Conservation (phyloP, 257 asterid species). For the Solanum commersonii region DNA sequence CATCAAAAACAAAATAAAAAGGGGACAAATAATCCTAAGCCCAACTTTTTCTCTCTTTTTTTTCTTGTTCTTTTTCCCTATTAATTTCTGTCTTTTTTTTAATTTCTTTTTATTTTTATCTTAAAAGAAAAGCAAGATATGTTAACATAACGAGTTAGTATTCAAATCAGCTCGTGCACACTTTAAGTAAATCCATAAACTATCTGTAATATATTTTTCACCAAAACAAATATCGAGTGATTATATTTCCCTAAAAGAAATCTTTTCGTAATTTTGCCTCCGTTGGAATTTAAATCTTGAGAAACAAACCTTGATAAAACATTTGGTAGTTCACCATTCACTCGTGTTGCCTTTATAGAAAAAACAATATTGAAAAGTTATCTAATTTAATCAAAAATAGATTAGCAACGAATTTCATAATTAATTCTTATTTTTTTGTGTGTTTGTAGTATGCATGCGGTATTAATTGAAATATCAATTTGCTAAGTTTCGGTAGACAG, state of each 20-base stretch:
- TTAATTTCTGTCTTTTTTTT: background rate
- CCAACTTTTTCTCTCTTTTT: background rate
- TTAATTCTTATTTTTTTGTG: too few relatives aligned
- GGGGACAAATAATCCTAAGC: background rate
- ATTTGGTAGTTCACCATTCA: too few relatives aligned
- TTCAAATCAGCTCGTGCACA: accelerated
- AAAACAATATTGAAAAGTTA: background rate
- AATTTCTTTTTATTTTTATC: background rate
- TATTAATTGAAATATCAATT: background rate
- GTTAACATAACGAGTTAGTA: background rate
- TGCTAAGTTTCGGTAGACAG: background rate
- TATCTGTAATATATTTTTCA: background rate
- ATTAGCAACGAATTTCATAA: background rate
- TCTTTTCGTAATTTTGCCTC: accelerated
- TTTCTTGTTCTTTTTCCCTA: background rate
- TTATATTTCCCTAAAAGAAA: background rate
- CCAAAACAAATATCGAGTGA: background rate
- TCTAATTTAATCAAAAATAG: background rate
- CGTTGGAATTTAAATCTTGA: background rate
- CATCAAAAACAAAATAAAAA: background rate
- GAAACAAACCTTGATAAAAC: too few relatives aligned
- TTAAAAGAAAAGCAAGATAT: background rate
- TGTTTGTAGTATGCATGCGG: background rate
- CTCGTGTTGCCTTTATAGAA: too few relatives aligned
- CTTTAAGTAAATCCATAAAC: accelerated